phyloP scores from a whole-genome alignment of 257 asterid species.

The Capsicum pubescens region DNA sequence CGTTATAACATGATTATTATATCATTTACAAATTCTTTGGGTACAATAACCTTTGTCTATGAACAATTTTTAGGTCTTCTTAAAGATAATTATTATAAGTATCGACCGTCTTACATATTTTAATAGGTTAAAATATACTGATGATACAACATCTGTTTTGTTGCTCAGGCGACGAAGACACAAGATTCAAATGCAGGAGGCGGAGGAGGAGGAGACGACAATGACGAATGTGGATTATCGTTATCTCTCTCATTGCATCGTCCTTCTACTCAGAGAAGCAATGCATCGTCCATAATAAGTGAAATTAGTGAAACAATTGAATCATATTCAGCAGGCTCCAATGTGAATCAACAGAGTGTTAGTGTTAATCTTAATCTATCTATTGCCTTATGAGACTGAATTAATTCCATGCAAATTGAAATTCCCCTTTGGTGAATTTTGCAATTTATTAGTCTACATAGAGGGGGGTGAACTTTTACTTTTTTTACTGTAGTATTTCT shows the following conservation, averaged over 20 bases:
- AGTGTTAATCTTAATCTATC: slow-evolving; percentile 63
- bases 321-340: slow-evolving; percentile 33
- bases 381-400: slow-evolving; percentile 44
- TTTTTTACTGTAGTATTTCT: slow-evolving; percentile 13
- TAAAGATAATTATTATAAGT: background rate
- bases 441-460: background rate
- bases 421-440: background rate
- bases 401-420: background rate
- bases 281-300: slow-evolving; percentile 50
- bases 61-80: background rate
- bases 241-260: slow-evolving; percentile 57
- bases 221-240: slow-evolving; percentile 58
- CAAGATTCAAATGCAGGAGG: slow-evolving; percentile 26
- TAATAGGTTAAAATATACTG: background rate
- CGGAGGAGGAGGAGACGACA: slow-evolving; percentile 28
- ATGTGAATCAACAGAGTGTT: slow-evolving; percentile 7
- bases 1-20: too few relatives aligned
- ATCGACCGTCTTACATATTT: background rate
- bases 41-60: background rate
- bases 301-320: slow-evolving; percentile 64
- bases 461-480: background rate
- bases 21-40: too few relatives aligned
- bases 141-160: background rate
- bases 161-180: slow-evolving; percentile 22
- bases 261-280: slow-evolving; percentile 48